Conservation (phyloP, 2,329 filamentous ascomycete species). For the Botryotinia narcissicola region DNA sequence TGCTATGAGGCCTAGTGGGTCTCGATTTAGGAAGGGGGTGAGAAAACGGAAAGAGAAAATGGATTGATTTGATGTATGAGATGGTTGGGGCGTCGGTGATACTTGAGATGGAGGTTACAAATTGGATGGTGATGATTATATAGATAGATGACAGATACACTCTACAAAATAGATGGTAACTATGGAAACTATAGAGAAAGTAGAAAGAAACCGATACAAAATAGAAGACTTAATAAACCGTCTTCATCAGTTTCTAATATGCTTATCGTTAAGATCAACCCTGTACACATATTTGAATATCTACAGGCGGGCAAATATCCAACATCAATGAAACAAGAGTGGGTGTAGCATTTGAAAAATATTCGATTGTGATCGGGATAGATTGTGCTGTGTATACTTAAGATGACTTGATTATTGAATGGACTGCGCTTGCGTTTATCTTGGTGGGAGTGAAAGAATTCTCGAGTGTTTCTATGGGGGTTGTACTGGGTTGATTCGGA, state of each 20-base stretch:
- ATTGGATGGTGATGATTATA: background rate
- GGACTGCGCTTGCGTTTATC: too few relatives aligned
- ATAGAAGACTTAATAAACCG: background rate
- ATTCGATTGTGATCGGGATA: too few relatives aligned
- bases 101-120: background rate
- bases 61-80: background rate
- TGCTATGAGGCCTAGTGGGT: slow-evolving; percentile 4
- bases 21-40: background rate
- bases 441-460: too few relatives aligned
- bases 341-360: too few relatives aligned
- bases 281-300: background rate
- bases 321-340: too few relatives aligned
- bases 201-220: background rate
- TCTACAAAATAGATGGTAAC: background rate
- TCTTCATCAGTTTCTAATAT: background rate
- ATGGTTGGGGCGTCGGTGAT: too few relatives aligned
- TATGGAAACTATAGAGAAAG: background rate
- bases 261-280: background rate
- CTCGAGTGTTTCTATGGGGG: too few relatives aligned
- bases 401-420: too few relatives aligned
- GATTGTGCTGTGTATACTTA: too few relatives aligned
- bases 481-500: too few relatives aligned
- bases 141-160: background rate
- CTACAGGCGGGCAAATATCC: too few relatives aligned
- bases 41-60: background rate